phyloP scores from a whole-genome alignment of 768 basidiomycete species.

The Serpula lacrymans region DNA sequence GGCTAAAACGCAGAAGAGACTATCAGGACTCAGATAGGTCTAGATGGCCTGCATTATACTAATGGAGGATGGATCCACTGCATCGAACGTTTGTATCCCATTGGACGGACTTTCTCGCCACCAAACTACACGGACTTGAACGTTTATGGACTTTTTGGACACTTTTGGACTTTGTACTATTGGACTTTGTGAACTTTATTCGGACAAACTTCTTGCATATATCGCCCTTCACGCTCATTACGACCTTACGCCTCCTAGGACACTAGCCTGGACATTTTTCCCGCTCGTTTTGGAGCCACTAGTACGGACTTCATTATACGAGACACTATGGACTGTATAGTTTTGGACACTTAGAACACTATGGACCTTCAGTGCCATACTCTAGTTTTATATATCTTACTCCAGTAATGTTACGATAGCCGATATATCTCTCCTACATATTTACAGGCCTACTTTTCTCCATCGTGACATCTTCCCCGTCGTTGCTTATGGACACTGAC shows the following conservation, averaged over 20 bases:
- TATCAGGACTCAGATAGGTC: conserved; percentile 11
- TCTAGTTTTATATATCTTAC: conserved; percentile 10
- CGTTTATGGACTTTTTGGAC: conserved; percentile 3
- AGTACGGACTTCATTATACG: conserved; percentile 4
- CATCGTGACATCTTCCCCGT: conserved; percentile 6
- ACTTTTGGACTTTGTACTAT: conserved; percentile 4
- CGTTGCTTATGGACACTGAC: too few species aligned
- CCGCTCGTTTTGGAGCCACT: too few species aligned
- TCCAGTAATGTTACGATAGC: conserved; percentile 27
- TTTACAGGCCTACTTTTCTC: conserved; percentile 4
- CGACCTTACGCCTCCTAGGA: conserved; percentile 18
- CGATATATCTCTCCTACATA: conserved; percentile 20
- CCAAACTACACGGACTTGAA: background rate
- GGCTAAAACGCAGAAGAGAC: conserved; percentile 28
- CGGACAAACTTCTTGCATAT: conserved; percentile 7
- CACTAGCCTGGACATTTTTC: conserved; percentile 6
- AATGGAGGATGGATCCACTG: conserved; percentile 2
- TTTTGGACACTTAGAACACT: conserved; percentile 23
- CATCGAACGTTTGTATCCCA: background rate
- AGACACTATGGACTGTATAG: conserved; percentile 12
- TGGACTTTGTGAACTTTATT: conserved; percentile 1
- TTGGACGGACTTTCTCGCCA: background rate
- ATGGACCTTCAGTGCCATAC: conserved; percentile 18
- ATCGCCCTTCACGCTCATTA: conserved; percentile 21
- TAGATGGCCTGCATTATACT: too few species aligned